phyloP scores from a whole-genome alignment of 345 rosid species.

The Aquilaria malaccensis region DNA sequence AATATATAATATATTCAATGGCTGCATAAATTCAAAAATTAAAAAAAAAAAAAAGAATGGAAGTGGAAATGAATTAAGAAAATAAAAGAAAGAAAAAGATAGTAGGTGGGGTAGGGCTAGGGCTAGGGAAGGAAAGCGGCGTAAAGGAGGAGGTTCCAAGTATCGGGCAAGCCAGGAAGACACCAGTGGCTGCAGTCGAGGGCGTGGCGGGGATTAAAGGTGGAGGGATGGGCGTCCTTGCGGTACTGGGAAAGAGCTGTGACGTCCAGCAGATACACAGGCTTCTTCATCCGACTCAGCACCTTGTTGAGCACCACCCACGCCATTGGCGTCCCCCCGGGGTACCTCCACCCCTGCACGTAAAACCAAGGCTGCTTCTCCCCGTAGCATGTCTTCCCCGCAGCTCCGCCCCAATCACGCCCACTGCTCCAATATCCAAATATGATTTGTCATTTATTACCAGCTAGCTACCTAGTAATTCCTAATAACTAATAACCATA shows the following conservation, averaged over 20 bases:
- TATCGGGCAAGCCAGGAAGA: conserved; percentile 90
- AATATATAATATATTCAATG: too few relatives aligned
- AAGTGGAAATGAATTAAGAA: too few relatives aligned
- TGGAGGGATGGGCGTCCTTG: conserved; percentile 75
- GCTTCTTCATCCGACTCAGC: conserved; percentile 60
- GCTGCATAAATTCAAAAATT: too few relatives aligned
- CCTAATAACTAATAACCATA: too few relatives aligned
- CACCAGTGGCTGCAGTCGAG: conserved; percentile 95
- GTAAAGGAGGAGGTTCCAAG: conserved; percentile 79
- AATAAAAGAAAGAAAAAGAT: too few relatives aligned
- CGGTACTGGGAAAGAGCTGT: conserved; percentile 56
- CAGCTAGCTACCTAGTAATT: too few relatives aligned
- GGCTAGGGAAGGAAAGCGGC: conserved; percentile 36
- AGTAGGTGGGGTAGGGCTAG: too few relatives aligned
- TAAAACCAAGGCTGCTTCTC: conserved; percentile 52
- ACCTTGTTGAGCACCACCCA: conserved; percentile 72
- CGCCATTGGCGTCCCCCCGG: conserved; percentile 64
- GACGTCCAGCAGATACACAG: conserved; percentile 62
- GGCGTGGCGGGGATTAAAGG: conserved; percentile 32
- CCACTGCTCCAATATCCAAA: conserved; percentile 35
- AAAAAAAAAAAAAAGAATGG: too few relatives aligned
- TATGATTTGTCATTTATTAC: too few relatives aligned
- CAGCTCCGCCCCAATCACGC: conserved; percentile 65
- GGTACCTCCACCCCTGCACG: conserved; percentile 37
- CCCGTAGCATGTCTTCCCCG: conserved; percentile 40